These are phyloP conservation scores for Mycosarcoma mackinlayi DNA, from an alignment of 1,284 basidiomycete species.

Conservation along the genomic window DNA sequence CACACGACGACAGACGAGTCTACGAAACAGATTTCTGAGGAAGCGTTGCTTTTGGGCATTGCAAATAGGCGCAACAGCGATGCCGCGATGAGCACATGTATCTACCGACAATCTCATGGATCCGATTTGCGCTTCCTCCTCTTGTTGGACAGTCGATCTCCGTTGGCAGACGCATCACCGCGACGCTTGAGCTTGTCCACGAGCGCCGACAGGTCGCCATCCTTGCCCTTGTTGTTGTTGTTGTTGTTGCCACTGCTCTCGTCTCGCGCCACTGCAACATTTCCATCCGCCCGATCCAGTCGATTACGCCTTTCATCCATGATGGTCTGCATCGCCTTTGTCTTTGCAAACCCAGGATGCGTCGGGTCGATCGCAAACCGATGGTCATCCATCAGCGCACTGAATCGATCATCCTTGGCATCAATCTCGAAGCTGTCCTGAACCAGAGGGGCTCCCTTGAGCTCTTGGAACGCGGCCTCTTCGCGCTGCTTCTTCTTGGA, in stretches of 20 bases:
- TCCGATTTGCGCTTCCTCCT: slow-evolving; percentile 20
- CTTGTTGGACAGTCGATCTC: slow-evolving; percentile 15
- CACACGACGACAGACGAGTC: too few species aligned
- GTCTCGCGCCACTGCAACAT: slow-evolving; percentile 3
- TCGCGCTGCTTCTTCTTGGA: slow-evolving; percentile 52
- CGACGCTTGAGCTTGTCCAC: slow-evolving; percentile 42
- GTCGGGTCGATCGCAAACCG: slow-evolving; percentile 95
- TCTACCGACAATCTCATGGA: not conserved
- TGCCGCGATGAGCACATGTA: too few species aligned
- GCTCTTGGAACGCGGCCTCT: slow-evolving; percentile 48
- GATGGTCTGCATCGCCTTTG: slow-evolving; percentile 64
- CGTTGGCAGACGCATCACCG: slow-evolving; percentile 3
- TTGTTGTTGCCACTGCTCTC: too few species aligned
- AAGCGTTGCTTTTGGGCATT: too few species aligned
- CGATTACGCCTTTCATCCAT: slow-evolving; percentile 52
- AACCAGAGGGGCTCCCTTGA: slow-evolving; percentile 68
- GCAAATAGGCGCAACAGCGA: too few species aligned
- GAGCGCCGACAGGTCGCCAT: slow-evolving; percentile 17
- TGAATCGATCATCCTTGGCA: slow-evolving; percentile 88
- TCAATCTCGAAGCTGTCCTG: slow-evolving; percentile 78
- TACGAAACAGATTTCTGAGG: too few species aligned
- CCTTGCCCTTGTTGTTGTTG: not conserved
- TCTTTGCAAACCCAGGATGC: slow-evolving; percentile 74
- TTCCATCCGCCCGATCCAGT: slow-evolving; percentile 17
- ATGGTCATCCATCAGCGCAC: slow-evolving; percentile 86